Evolutionary conservation across 768 basidiomycete species (phyloP).

Genomic region (Tulasnella sp.): DNA sequence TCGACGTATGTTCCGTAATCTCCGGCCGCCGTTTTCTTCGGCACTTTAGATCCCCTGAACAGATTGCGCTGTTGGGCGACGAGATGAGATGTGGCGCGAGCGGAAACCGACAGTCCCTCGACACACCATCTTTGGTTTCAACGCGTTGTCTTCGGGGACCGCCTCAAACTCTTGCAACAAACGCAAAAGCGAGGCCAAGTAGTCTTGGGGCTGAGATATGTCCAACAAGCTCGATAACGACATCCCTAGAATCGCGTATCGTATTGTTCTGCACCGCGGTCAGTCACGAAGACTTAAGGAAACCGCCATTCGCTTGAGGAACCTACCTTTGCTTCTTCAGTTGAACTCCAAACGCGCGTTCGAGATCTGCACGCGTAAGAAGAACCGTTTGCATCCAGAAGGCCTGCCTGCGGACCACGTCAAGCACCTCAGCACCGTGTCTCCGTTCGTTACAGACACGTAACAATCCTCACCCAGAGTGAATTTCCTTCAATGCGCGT

Average conservation of each 20-base stretch:
- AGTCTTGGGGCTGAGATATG: slow-evolving; percentile 72
- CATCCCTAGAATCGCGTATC: slow-evolving; percentile 82
- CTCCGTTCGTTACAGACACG: neutral
- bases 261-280: slow-evolving; percentile 54
- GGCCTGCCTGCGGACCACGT: slow-evolving; percentile 50
- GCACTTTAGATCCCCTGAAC: slow-evolving; percentile 51
- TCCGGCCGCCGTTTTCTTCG: slow-evolving; percentile 54
- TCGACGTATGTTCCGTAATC: slow-evolving; percentile 60
- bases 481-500: slow-evolving; percentile 78
- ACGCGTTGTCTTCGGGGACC: slow-evolving; percentile 62
- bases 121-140: slow-evolving; percentile 66
- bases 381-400: slow-evolving; percentile 89
- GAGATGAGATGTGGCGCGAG: slow-evolving; percentile 10
- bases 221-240: slow-evolving; percentile 79
- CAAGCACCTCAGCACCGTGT: slow-evolving; percentile 9
- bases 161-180: slow-evolving; percentile 75
- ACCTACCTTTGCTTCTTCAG: slow-evolving; percentile 75
- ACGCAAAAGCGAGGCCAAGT: slow-evolving; percentile 67
- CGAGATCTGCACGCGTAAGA: slow-evolving; percentile 68
- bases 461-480: slow-evolving; percentile 67
- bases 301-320: neutral
- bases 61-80: slow-evolving; percentile 41
- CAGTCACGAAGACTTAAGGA: neutral
- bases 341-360: slow-evolving; percentile 65
- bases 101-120: neutral